Percentiles rank a stretch among this genome's conserved stretches.
phyloP scores from a whole-genome alignment of 345 rosid species.

The Populus ilicifolia region DNA sequence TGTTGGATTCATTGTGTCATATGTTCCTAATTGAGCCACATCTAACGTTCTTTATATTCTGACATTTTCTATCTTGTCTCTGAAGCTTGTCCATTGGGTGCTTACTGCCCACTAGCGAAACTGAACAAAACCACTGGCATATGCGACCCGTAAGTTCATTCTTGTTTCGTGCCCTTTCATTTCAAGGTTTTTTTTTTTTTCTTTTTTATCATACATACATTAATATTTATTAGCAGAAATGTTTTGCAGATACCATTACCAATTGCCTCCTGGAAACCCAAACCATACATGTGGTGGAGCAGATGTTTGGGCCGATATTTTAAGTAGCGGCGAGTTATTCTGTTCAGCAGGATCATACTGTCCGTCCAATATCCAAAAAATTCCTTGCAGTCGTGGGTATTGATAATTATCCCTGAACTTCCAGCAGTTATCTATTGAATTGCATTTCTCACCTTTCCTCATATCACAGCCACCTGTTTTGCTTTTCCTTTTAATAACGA shows the following conservation, averaged over 20 bases:
- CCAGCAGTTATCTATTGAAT: conserved; percentile 21
- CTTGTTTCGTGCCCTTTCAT: conserved; percentile 8
- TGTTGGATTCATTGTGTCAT: not conserved
- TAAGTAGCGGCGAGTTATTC: conserved; percentile 73
- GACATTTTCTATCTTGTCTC: conserved; percentile 7
- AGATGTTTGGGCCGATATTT: conserved; percentile 81
- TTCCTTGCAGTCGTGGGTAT: conserved; percentile 87
- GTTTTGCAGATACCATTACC: conserved; percentile 79
- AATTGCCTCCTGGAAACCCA: conserved; percentile 66
- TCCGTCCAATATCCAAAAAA: conserved; percentile 67
- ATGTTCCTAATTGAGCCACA: not conserved
- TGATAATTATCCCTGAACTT: conserved; percentile 38
- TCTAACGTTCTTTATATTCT: not conserved
- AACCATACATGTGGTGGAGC: conserved; percentile 95
- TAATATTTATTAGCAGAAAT: conserved; percentile 45
- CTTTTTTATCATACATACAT: conserved; percentile 26
- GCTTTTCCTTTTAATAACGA: conserved; percentile 1
- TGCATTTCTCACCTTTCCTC: conserved; percentile 3
- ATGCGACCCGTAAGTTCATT: conserved; percentile 90
- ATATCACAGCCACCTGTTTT: not conserved
- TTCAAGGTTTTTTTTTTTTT: conserved; percentile 1
- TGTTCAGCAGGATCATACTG: conserved; percentile 93
- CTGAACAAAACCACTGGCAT: conserved; percentile 69
- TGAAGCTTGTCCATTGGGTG: conserved; percentile 95
- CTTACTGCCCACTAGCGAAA: conserved; percentile 74